A percentile compares a stretch with the other conserved stretches of the same genome.
Evolutionary conservation across 176 grass and related monocot species (phyloP).

Genomic region (Echinochloa phyllopogon): DNA sequence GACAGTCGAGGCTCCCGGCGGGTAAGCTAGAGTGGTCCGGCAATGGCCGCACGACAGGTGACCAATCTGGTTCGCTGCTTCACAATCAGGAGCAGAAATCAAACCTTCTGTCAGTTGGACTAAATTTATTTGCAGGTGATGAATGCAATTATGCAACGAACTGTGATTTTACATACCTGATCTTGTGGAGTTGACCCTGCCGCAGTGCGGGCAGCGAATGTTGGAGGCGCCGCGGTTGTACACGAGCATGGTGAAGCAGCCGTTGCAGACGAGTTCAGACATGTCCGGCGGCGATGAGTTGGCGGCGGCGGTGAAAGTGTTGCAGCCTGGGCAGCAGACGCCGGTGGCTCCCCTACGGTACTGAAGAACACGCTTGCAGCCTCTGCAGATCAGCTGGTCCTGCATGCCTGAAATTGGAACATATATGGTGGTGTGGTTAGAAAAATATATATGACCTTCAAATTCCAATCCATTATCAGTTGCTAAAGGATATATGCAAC

Average conservation of each 20-base stretch:
- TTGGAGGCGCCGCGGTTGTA: constrained; percentile 52
- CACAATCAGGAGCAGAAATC: background rate
- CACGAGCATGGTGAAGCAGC: constrained; percentile 57
- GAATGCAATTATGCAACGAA: background rate
- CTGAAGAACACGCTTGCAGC: constrained; percentile 53
- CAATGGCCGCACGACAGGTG: constrained; percentile 61
- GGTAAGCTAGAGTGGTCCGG: constrained; percentile 53
- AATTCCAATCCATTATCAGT: background rate
- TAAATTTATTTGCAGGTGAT: background rate
- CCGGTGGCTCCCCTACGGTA: constrained; percentile 47
- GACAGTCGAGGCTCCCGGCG: constrained; percentile 51
- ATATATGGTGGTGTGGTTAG: background rate
- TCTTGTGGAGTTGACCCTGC: constrained; percentile 54
- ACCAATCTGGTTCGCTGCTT: constrained; percentile 44
- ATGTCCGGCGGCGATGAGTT: constrained; percentile 31
- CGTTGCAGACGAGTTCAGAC: constrained; percentile 61
- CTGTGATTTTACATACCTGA: constrained; percentile 37
- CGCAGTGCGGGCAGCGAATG: constrained; percentile 61
- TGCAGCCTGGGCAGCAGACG: constrained; percentile 52
- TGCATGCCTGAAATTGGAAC: constrained; percentile 47
- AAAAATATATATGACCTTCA: background rate
- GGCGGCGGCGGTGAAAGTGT: constrained; percentile 32
- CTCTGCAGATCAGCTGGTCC: constrained; percentile 40
- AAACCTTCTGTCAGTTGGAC: constrained; percentile 5
- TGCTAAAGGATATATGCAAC: background rate